A percentile compares a stretch with the other conserved stretches of the same genome.
Conservation (phyloP, 495 filamentous ascomycete species). For the Neurospora sp. region DNA sequence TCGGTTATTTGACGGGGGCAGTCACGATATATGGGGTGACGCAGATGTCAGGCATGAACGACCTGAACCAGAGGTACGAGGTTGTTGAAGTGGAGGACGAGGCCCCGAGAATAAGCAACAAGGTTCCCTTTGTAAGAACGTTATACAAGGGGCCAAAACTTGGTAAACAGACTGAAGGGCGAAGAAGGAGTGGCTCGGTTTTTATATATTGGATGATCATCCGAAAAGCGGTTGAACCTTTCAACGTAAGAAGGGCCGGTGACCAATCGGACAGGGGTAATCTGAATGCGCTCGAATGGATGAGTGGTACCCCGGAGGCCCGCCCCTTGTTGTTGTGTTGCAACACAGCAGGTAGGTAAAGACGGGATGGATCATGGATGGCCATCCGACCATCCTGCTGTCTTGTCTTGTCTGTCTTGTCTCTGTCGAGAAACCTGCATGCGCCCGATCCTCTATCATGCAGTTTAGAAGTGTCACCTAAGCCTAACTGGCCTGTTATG, state of each 20-base stretch:
- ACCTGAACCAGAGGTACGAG: background rate
- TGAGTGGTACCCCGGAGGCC: background rate
- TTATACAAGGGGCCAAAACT: background rate
- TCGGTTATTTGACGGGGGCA: background rate
- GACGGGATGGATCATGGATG: background rate
- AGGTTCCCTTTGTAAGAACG: background rate
- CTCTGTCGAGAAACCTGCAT: background rate
- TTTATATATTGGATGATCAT: constrained; percentile 1
- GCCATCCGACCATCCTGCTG: background rate
- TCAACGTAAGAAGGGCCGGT: background rate
- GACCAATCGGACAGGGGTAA: background rate
- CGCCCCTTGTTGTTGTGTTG: background rate
- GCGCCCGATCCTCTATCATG: background rate
- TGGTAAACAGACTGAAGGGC: background rate
- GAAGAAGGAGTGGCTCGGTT: background rate
- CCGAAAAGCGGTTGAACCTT: background rate
- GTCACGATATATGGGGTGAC: background rate
- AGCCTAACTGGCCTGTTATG: background rate
- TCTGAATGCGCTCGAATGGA: background rate
- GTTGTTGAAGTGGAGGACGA: background rate
- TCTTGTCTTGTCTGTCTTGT: background rate
- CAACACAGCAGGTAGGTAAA: background rate
- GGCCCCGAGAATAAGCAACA: background rate
- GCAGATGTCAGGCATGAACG: background rate
- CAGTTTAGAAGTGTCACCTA: background rate